These are phyloP conservation scores for Lactarius deliciosus DNA, from an alignment of 768 basidiomycete genomes.

Conservation along the genomic window DNA sequence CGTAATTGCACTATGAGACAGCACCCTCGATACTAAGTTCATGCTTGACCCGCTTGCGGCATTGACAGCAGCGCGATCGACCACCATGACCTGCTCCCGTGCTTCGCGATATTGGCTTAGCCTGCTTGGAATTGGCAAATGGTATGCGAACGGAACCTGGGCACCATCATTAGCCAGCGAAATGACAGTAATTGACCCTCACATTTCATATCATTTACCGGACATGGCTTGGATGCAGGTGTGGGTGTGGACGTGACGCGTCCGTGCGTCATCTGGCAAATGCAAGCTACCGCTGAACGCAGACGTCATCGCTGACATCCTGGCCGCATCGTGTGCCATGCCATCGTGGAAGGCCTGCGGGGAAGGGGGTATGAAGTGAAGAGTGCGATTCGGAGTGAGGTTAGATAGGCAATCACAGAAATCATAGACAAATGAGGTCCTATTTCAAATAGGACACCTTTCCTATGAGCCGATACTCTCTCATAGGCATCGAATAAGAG, in stretches of 20 bases:
- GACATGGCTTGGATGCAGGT: slow-evolving; percentile 29
- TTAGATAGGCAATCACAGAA: too few species aligned
- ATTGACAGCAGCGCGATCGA: slow-evolving; percentile 71
- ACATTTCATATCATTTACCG: slow-evolving; percentile 56
- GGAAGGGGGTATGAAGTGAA: too few species aligned
- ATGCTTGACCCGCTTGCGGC: slow-evolving; percentile 70
- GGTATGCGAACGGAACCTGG: slow-evolving; percentile 65
- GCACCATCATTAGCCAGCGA: neutral
- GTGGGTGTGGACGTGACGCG: neutral
- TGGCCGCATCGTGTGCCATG: neutral
- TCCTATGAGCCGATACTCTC: too few species aligned
- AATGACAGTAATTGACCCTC: slow-evolving; percentile 30
- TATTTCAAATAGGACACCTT: too few species aligned
- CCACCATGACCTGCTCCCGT: slow-evolving; percentile 61
- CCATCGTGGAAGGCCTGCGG: neutral
- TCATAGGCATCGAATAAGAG: too few species aligned
- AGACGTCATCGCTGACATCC: neutral
- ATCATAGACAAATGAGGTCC: too few species aligned
- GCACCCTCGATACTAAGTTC: slow-evolving; percentile 64
- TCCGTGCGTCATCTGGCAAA: too few species aligned
- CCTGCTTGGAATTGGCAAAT: slow-evolving; percentile 55
- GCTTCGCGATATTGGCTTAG: slow-evolving; percentile 80
- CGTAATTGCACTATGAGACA: slow-evolving; percentile 69
- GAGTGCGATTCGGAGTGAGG: too few species aligned
- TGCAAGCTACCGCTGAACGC: too few species aligned